These are phyloP conservation scores for Annulohypoxylon stygium DNA, from an alignment of 495 filamentous ascomycete species.

Conservation along the genomic window DNA sequence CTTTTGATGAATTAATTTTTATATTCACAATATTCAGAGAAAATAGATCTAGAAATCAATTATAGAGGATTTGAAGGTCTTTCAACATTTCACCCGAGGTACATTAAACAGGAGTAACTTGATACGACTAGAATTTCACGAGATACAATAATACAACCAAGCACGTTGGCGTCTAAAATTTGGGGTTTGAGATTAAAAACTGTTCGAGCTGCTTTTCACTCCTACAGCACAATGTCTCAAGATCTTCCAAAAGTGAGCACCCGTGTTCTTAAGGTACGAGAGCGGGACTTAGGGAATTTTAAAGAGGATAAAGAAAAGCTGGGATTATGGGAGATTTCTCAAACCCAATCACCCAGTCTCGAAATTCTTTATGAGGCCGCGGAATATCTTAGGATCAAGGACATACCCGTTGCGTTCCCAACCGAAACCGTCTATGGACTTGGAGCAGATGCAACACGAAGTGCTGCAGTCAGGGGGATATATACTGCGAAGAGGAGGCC, in stretches of 20 bases:
- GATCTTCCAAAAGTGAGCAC: constrained; percentile 41
- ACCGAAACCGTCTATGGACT: constrained; percentile 99
- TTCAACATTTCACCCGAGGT: not conserved
- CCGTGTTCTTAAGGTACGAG: constrained; percentile 33
- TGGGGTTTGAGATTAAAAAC: constrained; percentile 27
- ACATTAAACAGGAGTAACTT: not conserved
- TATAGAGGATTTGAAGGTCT: not conserved
- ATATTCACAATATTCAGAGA: not conserved
- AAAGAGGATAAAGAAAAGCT: constrained; percentile 43
- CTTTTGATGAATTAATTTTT: constrained; percentile 3
- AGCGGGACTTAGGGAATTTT: constrained; percentile 42
- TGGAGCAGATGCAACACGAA: constrained; percentile 91
- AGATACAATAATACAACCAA: constrained; percentile 2
- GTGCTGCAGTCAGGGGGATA: constrained; percentile 87
- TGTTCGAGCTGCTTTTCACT: constrained; percentile 44
- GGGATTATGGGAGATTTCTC: constrained; percentile 46
- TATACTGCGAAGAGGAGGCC: constrained; percentile 91
- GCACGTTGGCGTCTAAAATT: constrained; percentile 46
- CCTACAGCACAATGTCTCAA: constrained; percentile 50
- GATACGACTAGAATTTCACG: not conserved
- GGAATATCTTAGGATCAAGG: constrained; percentile 68
- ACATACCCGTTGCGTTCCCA: constrained; percentile 90
- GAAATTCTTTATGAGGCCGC: constrained; percentile 67
- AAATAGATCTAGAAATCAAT: not conserved
- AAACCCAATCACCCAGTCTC: constrained; percentile 32